Evolutionary conservation across 441 rosid species (phyloP), one percentile per base, ranked within the genome.

Genomic region (Macaranga tanarius): DNA sequence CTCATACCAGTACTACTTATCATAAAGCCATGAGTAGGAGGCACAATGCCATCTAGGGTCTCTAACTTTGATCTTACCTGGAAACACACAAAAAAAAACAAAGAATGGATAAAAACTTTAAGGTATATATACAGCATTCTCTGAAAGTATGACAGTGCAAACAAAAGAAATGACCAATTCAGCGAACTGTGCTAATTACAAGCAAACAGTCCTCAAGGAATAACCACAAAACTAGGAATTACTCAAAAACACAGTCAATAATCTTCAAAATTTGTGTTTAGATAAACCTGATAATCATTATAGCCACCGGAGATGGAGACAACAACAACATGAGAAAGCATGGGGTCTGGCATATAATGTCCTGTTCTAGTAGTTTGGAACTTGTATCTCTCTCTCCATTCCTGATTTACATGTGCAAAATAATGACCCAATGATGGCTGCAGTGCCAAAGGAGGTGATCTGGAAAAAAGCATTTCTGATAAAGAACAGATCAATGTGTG

Each of bases 381-480:
- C 77, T 84, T 87, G 75, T 90, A 93, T 64, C 97, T 93, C 73
- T 79, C 85, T 83, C 85, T 89, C 99, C 99, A 95, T 81, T 90
- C 88, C 74, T 78, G 77, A 83, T 95, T 93, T 75, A 95, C 86
- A 73, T 71, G 82, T 60, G 90, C 81, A 87, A 84, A 95, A 84
- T 90, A 93, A 76, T 87, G 84, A 63, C 99, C 96, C 77, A 95
- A 76, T 70, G 99, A 95, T 81, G 99, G 98, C 84, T 93, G 98
- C 84, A 95, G 84, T 64, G 97, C 96, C 78, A 95, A 79, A 65
- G 99, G 99, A 81, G 99, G 97, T 74, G 91, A 89, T 85, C 99
- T 95, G 87, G 80, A 85, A 80, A 84, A 65, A 25, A 22, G 57
- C 63, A 66, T 75, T 56, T 66, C 75, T 64, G 60, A 70, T 63